These are phyloP conservation scores for Coemansia sp. DNA, from an alignment of 192 early-diverging fungal genomes.

Conservation along the genomic window DNA sequence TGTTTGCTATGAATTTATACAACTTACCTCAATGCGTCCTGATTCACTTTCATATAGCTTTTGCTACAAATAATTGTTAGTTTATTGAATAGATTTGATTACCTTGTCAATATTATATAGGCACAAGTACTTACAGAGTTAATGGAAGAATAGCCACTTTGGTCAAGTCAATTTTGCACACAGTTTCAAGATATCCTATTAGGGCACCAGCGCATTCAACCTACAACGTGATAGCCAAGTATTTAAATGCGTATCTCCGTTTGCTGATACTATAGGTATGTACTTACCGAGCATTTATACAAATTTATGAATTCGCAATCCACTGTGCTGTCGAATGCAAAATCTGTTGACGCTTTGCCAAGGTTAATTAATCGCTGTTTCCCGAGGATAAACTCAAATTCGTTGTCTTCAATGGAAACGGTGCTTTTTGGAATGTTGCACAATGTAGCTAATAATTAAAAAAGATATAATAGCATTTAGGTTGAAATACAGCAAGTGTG, in stretches of 20 bases:
- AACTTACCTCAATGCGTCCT: conserved; percentile 28
- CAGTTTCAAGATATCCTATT: conserved; percentile 21
- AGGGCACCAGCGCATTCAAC: conserved; percentile 40
- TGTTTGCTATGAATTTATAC: background rate
- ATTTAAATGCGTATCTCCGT: background rate
- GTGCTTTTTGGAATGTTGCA: background rate
- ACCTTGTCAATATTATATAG: background rate
- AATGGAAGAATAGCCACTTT: conserved; percentile 1
- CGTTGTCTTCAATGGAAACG: conserved; percentile 1
- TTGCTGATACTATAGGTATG: too few relatives aligned
- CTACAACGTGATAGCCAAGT: conserved; percentile 5
- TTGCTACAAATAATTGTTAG: conserved; percentile 12
- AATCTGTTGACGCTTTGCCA: too few relatives aligned
- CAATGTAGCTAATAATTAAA: conserved; percentile 1
- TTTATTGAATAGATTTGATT: background rate
- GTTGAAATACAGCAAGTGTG: background rate
- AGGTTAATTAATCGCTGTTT: background rate
- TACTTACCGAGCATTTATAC: conserved; percentile 8
- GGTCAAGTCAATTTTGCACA: background rate
- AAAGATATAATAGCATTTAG: background rate
- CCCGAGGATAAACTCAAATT: conserved; percentile 10
- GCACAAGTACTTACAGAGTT: conserved; percentile 13
- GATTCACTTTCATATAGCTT: conserved; percentile 22
- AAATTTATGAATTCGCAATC: background rate
- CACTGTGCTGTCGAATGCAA: background rate